These are phyloP conservation scores for Camellia japonica DNA, from an alignment of 148 eudicot genomes.

Conservation along the genomic window DNA sequence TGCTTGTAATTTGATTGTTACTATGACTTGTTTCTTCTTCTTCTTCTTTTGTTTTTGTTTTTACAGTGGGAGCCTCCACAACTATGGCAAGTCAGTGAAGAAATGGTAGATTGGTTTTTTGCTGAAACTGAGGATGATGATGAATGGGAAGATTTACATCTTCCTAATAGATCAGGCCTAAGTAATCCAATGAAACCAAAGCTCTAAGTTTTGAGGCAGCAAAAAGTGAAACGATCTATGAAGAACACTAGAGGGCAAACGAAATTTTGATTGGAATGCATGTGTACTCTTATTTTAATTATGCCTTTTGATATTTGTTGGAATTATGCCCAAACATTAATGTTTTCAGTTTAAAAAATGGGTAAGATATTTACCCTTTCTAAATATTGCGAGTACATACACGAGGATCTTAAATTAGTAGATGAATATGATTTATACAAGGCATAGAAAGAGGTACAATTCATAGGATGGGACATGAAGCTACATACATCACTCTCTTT, in stretches of 20 bases:
- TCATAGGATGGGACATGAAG: too few species aligned
- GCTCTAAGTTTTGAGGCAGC: slow-evolving; percentile 5
- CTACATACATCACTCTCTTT: too few species aligned
- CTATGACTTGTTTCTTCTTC: neutral
- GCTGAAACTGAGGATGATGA: slow-evolving; percentile 7
- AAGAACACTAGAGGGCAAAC: neutral
- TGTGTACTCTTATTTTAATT: neutral
- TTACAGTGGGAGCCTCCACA: slow-evolving; percentile 14
- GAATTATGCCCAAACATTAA: neutral
- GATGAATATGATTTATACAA: too few species aligned
- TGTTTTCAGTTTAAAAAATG: too few species aligned
- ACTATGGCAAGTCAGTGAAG: slow-evolving; percentile 14
- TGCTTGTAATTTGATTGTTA: neutral
- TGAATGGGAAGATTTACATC: neutral
- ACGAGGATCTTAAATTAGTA: too few species aligned
- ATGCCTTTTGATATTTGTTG: neutral
- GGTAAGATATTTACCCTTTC: too few species aligned
- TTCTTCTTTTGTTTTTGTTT: neutral
- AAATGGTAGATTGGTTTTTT: slow-evolving; percentile 11
- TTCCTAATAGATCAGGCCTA: neutral
- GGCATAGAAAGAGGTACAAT: too few species aligned
- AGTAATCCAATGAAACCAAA: neutral
- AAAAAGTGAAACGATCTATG: neutral
- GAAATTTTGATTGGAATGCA: neutral
- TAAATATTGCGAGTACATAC: too few species aligned